Base-by-base conservation (phyloP, 805 yeast species). In the Yarrowia deformans region DNA sequence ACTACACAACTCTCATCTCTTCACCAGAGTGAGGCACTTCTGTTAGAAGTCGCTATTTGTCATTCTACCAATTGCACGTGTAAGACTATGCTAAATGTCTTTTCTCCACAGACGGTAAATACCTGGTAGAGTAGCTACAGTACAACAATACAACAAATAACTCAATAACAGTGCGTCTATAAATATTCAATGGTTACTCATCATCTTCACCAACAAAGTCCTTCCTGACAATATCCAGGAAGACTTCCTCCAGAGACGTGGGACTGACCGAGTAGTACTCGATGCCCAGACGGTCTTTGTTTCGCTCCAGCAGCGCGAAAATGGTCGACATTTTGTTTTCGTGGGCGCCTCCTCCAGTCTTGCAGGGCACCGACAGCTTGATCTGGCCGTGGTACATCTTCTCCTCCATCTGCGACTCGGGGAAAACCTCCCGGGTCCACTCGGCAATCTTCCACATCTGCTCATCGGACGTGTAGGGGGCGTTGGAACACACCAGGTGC, bases 191-290 rank as follows among this genome's bases (percentile, higher is more conserved):
- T 32, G 35, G 19, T 34, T 13, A 40, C n/a, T 55, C 29, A 14
- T 60, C 66, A 18, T 60, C 66, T 13, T 60, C 66, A 10, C 66
- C 52, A 19, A 60, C 52, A 45, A 60, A 63, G 55, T 63, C 68
- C 56, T 70, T 69, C 6, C 78, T 75, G 8, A 77, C 78, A 46
- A 77, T 77, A 29, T 71, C 71, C 67, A 77, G 71, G 52, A 77
- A 77, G 49, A 77, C 79, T 70, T 77, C 79, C 68, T 77, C 79
- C 37, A 77, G 67, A 8, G 77, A 71, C 14, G 79, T 76, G 19
- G 73, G 75, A 14, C 77, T 70, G 2, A 77, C 77, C 3, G 79
- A 72, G 68, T 77, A 77, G 43, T 74, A 72, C 42, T 73, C 74
- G n/a, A 77, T 74, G 3, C 71, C 72, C 39, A 73, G 69, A n/a